Evolutionary conservation across 2,329 filamentous ascomycete species (phyloP).

Genomic region (Ascochyta lentis): DNA sequence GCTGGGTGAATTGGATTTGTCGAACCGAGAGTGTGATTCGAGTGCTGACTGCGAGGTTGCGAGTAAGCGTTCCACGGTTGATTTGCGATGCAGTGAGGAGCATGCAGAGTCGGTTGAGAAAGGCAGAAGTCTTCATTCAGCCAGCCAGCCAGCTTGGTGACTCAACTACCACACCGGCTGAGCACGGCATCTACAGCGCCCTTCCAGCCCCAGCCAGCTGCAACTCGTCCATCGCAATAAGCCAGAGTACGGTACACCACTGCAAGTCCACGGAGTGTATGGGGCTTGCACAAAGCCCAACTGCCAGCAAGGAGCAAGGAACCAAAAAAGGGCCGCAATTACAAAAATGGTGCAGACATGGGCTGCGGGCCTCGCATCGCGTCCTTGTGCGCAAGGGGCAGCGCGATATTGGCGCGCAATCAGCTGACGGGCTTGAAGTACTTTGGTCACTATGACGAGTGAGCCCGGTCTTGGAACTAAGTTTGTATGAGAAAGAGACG

Average conservation of each 20-base stretch:
- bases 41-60: no score
- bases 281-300: background rate
- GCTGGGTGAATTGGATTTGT: no score
- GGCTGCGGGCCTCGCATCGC: slow-evolving; percentile 8
- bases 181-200: background rate
- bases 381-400: background rate
- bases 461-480: background rate
- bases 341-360: background rate
- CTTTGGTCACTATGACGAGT: background rate
- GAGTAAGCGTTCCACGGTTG: no score
- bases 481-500: no score
- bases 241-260: background rate
- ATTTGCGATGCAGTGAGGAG: no score
- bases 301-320: background rate
- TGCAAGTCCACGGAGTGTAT: background rate
- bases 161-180: background rate
- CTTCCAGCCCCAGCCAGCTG: background rate
- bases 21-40: no score
- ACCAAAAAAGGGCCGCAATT: background rate
- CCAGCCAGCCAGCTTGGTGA: no score
- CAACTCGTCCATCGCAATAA: background rate
- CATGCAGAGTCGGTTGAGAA: no score
- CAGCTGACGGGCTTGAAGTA: slow-evolving; percentile 7
- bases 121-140: no score
- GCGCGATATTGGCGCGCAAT: slow-evolving; percentile 14